A percentile compares a stretch with the other conserved stretches of the same genome.
phyloP scores from a whole-genome alignment of 768 basidiomycete genomes.

The Tephrocybe rancida region DNA sequence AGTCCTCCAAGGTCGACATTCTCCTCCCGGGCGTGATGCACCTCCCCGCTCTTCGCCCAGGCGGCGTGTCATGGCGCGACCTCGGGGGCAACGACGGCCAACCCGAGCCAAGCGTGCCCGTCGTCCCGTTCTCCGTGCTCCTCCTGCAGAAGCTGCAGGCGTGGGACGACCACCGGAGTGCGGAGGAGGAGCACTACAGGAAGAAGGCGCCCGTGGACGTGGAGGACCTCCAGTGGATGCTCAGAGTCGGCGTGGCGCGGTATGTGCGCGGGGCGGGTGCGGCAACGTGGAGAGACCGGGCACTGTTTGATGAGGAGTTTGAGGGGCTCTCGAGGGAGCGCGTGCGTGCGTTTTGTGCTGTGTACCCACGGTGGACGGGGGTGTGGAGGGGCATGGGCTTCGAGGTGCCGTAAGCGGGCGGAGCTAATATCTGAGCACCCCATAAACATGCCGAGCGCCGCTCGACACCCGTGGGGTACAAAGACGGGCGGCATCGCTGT shows the following conservation, averaged over 20 bases:
- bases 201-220: conserved; percentile 16
- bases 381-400: conserved; percentile 14
- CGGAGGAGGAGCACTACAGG: conserved; percentile 12
- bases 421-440: no score
- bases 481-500: no score
- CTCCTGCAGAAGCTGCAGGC: conserved; percentile 21
- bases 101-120: conserved; percentile 7
- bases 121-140: conserved; percentile 16
- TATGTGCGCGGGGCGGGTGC: neutral
- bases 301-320: conserved; percentile 16
- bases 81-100: neutral
- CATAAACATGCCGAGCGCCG: no score
- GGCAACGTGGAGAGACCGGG: conserved; percentile 4
- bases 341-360: conserved; percentile 14
- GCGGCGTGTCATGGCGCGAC: neutral
- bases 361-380: conserved; percentile 5
- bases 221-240: conserved; percentile 14
- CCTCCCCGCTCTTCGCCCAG: conserved; percentile 11
- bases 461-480: no score
- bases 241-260: neutral
- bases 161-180: conserved; percentile 19
- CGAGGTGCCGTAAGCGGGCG: neutral
- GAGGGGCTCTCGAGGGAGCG: conserved; percentile 11
- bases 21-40: conserved; percentile 21
- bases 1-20: conserved; percentile 14